Base-by-base conservation (phyloP, 139 green algal species). In the Chlamydomonas sp. region DNA sequence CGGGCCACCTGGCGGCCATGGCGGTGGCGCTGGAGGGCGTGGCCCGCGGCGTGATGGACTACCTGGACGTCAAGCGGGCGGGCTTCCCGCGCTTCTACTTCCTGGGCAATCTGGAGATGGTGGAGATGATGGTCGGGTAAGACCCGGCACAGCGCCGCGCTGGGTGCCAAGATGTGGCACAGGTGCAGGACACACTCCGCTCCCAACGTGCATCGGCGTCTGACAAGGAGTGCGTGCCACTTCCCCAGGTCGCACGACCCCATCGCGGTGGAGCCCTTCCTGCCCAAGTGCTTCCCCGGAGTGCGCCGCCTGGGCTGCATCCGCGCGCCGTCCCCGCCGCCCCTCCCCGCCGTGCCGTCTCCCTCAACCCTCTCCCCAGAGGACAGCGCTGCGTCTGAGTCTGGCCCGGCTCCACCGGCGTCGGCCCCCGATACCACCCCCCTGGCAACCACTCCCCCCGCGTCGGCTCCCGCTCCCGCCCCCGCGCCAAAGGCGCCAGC, bases 11-110 rank as follows among this genome's bases (percentile, higher is more conserved):
- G 63, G 7, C 16, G 3, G 64, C 60, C 84, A 78, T 90, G 67
- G 79, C 62, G 18, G 62, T 31, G 18, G 68, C 68, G 72, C 90
- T 92, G 80, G 90, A 90, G 77, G 69, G 68, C 10, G 81, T 92
- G 15, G 63, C 84, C 31, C 86, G 96, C 88, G 92, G 89, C 12
- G 90, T 97, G 63, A 93, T 85, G 72, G 94, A 97, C 89, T 97
- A 96, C 88, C 85, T 97, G 15, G 93, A 96, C 79, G 93, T 91
- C 64, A 97, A 97, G 90, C 92, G 95, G 0, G 92, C 88, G 61
- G 83, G 92, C 68, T 97, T 97, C 85, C 95, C 95, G 7, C 86
- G 95, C 67, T 96, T 97, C 90, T 97, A 94, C 89, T 96, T 96
- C 91, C 94, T 97, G 77, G 95, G 91, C 60, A 95, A 97, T 76